phyloP scores from a whole-genome alignment of 129 eudicot species.

The Helianthus tuberosus region DNA sequence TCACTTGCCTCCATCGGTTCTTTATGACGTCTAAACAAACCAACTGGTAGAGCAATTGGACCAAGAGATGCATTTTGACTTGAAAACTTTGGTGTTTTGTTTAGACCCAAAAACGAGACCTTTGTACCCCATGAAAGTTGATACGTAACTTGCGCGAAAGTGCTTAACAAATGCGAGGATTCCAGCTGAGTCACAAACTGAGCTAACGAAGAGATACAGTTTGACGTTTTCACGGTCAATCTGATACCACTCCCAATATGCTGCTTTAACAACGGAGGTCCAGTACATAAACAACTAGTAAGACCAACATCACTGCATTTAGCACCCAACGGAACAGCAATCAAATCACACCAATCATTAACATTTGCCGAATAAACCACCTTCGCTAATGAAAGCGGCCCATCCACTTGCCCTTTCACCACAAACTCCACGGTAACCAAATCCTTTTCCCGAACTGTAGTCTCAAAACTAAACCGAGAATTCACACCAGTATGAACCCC shows the following conservation, averaged over 20 bases:
- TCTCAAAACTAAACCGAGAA: conserved; percentile 70
- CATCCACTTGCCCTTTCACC: conserved; percentile 42
- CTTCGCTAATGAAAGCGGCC: conserved; percentile 68
- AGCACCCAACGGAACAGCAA: conserved; percentile 81
- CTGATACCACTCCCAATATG: conserved; percentile 68
- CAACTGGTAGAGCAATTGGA: conserved; percentile 54
- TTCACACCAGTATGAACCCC: conserved; percentile 62
- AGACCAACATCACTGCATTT: conserved; percentile 71
- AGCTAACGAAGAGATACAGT: conserved; percentile 63
- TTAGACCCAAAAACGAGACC: conserved; percentile 65
- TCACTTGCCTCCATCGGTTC: conserved; percentile 34
- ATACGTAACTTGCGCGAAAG: conserved; percentile 68
- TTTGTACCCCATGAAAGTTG: conserved; percentile 62
- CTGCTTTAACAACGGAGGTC: conserved; percentile 72
- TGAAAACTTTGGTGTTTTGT: conserved; percentile 43
- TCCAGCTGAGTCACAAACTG: conserved; percentile 55
- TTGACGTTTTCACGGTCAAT: conserved; percentile 50
- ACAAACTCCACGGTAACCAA: conserved; percentile 68
- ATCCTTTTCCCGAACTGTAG: conserved; percentile 64
- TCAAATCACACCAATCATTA: conserved; percentile 74
- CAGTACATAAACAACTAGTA: conserved; percentile 50
- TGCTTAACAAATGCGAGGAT: conserved; percentile 58
- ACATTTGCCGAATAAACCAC: conserved; percentile 69
- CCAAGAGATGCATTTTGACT: conserved; percentile 48
- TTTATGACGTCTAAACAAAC: conserved; percentile 37